Evolutionary conservation across 495 filamentous ascomycete genomes (phyloP), one percentile per base, ranked within the genome.

Genomic region (Aspergillus sparsus): DNA sequence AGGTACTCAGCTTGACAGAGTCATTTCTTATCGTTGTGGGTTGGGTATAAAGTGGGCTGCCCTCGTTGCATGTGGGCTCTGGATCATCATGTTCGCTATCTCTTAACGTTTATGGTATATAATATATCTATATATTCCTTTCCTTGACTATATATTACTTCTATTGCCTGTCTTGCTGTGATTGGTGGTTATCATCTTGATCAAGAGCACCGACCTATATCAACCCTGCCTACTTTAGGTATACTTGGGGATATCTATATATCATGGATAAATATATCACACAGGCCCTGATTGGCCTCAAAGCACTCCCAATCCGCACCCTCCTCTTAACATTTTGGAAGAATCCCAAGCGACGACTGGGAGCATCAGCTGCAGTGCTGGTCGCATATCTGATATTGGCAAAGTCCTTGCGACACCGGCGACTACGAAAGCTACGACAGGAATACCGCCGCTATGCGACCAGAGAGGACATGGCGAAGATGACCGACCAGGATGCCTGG

Each of bases 401-500:
- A n/a, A 60, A 63, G 6, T 63, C 58, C 0, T 62, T 87, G 3
- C 79, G 85, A 34, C 77, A 77, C 60, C 79, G 72, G n/a, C 70
- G 79, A 31, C 72, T 79, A 50, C 71, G 70, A 35, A 62, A 53
- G 8, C 66, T 86, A 13, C 71, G 80, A 3, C 63, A 62, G 37
- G 73, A 72, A 44, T 79, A 81, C 53, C 69, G 69, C 8, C 44
- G 52, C 16, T 87, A 81, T 52, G 68, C 73, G 7, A 80, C 77
- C 6, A 74, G 84, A 2, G 64, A 76, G 27, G 79, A 80, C 6
- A 74, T 87, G 57, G 64, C 75, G 3, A 62, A 62, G 2, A 89
- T 88, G 85, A 87, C 84, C 1, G 74, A 80, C 53, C 71, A 80
- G 13, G 81, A 88, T 53, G 84, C 85, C 0, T 85, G 80, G 66